phyloP scores from a whole-genome alignment of 345 rosid species.

The Trapa bicornis region DNA sequence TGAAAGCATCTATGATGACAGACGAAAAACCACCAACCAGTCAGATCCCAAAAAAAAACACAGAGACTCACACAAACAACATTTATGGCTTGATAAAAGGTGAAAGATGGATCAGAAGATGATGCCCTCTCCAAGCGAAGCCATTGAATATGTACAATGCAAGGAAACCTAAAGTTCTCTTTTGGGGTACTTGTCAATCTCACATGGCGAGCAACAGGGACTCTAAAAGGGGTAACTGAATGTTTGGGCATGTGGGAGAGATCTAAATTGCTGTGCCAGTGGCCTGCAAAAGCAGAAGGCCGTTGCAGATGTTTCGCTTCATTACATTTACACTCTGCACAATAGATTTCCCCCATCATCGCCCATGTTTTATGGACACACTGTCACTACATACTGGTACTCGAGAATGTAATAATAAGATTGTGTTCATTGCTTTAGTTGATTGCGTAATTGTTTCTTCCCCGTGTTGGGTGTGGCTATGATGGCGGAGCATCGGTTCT shows the following conservation, averaged over 20 bases:
- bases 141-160: background rate
- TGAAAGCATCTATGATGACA: background rate
- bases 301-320: background rate
- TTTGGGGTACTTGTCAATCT: background rate
- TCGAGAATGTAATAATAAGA: too few species aligned
- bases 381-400: background rate
- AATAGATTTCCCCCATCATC: background rate
- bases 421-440: too few species aligned
- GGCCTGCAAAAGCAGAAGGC: background rate
- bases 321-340: background rate
- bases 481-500: too few species aligned
- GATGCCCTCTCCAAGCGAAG: background rate
- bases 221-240: background rate
- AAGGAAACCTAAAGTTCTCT: too few species aligned
- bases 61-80: too few species aligned
- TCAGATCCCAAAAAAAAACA: too few species aligned
- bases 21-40: background rate
- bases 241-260: background rate
- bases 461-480: too few species aligned
- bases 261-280: background rate
- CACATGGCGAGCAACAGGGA: background rate
- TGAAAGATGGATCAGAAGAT: background rate
- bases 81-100: background rate
- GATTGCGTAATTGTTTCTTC: too few species aligned
- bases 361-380: background rate